Conservation (phyloP, 345 rosid species). For the Acer saccharum region DNA sequence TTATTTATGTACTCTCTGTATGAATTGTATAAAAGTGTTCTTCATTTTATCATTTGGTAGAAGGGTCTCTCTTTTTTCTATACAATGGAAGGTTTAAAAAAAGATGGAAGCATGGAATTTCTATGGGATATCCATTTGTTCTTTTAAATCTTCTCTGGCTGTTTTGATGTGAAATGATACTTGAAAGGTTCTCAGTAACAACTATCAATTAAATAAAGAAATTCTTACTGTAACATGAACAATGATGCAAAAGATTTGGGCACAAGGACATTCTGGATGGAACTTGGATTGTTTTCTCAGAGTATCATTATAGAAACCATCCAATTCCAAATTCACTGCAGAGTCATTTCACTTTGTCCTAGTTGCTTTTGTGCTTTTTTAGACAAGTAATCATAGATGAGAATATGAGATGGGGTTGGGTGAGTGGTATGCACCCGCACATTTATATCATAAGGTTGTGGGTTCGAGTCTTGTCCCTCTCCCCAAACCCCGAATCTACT, state of each 20-base stretch:
- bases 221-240: not conserved
- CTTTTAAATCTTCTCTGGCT: not conserved
- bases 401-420: no score
- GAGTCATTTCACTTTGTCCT: not conserved
- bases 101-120: not conserved
- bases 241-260: not conserved
- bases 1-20: conserved; percentile 13
- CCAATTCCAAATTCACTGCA: not conserved
- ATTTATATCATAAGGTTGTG: no score
- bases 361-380: not conserved
- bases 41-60: conserved; percentile 1
- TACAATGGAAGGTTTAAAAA: not conserved
- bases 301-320: not conserved
- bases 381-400: no score
- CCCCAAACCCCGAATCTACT: no score
- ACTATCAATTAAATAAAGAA: conserved; percentile 1
- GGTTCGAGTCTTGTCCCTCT: no score
- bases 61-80: not conserved
- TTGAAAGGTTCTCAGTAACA: not conserved
- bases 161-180: not conserved
- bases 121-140: not conserved
- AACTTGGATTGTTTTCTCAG: not conserved
- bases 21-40: conserved; percentile 10
- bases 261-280: not conserved
- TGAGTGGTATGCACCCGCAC: no score